Conservation (phyloP, 2,329 filamentous ascomycete species). For the Rhinocladiella similis region DNA sequence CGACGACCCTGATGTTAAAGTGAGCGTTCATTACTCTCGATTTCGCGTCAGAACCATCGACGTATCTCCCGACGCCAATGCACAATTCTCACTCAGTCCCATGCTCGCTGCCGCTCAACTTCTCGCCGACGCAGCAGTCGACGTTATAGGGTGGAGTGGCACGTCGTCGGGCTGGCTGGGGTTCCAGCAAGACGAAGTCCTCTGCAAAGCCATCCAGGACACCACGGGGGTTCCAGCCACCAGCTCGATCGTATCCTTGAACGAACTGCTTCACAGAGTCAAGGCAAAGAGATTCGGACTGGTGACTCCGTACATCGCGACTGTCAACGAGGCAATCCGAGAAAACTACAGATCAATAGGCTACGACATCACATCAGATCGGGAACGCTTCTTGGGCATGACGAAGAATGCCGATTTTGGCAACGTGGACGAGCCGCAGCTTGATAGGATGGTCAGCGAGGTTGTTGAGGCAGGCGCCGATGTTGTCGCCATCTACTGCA, state of each 20-base stretch:
- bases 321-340: constrained; percentile 42
- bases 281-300: constrained; percentile 36
- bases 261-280: constrained; percentile 35
- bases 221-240: constrained; percentile 41
- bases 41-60: constrained; percentile 43
- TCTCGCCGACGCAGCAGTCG: constrained; percentile 39
- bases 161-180: constrained; percentile 42
- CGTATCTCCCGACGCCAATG: constrained; percentile 34
- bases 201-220: constrained; percentile 40
- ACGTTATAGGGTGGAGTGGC: constrained; percentile 43
- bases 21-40: constrained; percentile 47
- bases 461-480: constrained; percentile 31
- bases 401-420: constrained; percentile 42
- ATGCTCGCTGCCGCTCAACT: constrained; percentile 38
- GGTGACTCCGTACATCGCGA: constrained; percentile 45
- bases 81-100: constrained; percentile 34
- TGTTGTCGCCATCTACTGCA: constrained; percentile 45
- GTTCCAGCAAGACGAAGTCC: constrained; percentile 42
- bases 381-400: constrained; percentile 37
- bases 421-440: constrained; percentile 33
- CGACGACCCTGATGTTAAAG: not conserved
- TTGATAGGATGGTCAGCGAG: constrained; percentile 29
- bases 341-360: constrained; percentile 38
- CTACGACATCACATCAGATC: constrained; percentile 35
- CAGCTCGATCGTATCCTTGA: constrained; percentile 43